phyloP scores from a whole-genome alignment of 2,329 filamentous ascomycete genomes.

The Aureobasidium mangrovei region DNA sequence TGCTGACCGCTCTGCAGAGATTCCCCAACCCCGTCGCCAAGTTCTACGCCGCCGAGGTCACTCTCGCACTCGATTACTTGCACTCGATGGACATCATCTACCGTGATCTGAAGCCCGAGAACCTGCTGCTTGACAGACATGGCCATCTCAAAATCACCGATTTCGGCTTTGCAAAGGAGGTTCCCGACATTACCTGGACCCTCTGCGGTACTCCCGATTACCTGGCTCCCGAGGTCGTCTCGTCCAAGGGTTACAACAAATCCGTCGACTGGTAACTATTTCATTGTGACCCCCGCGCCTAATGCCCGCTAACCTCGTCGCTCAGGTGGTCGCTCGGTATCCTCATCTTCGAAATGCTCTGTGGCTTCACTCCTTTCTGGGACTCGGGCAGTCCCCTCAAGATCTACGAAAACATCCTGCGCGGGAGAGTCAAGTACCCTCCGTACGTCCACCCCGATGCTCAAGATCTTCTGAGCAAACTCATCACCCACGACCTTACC shows the following conservation, averaged over 20 bases:
- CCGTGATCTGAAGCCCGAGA: slow-evolving; percentile 92
- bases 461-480: slow-evolving; percentile 79
- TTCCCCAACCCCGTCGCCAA: slow-evolving; percentile 98
- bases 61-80: slow-evolving; percentile 87
- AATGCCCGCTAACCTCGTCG: not conserved
- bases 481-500: slow-evolving; percentile 91
- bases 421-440: slow-evolving; percentile 92
- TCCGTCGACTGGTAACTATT: slow-evolving; percentile 86
- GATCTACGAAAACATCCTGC: slow-evolving; percentile 98
- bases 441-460: slow-evolving; percentile 92
- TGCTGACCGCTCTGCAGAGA: slow-evolving; percentile 49
- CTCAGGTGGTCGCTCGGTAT: slow-evolving; percentile 95
- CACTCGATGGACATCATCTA: slow-evolving; percentile 96
- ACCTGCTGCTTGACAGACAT: slow-evolving; percentile 81
- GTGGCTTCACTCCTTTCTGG: slow-evolving; percentile 98
- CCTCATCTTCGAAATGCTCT: slow-evolving; percentile 98
- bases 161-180: slow-evolving; percentile 97
- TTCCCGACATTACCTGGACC: slow-evolving; percentile 98
- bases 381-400: slow-evolving; percentile 96
- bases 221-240: slow-evolving; percentile 94
- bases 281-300: not conserved
- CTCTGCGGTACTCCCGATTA: slow-evolving; percentile 97
- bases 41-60: slow-evolving; percentile 97
- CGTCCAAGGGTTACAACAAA: slow-evolving; percentile 98
- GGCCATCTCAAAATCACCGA: slow-evolving; percentile 96